These are phyloP conservation scores for Talaromyces funiculosus DNA, from an alignment of 2,329 filamentous ascomycete genomes.

Conservation along the genomic window DNA sequence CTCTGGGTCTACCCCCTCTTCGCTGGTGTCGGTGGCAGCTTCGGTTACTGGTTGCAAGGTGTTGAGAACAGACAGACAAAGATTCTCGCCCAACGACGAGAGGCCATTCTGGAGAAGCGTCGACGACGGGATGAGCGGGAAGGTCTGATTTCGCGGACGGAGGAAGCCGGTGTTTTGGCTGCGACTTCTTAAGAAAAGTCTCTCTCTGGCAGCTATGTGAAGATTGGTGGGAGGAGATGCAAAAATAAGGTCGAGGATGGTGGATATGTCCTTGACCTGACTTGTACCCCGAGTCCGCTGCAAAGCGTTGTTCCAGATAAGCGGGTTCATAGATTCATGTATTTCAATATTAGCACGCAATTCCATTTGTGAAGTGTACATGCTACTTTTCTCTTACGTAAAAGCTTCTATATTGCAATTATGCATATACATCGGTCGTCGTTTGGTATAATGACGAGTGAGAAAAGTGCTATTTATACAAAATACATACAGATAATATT, in stretches of 20 bases:
- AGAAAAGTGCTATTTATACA: not conserved
- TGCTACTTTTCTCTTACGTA: not conserved
- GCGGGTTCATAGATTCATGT: conserved; percentile 6
- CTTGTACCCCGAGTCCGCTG: not conserved
- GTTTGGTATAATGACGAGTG: not conserved
- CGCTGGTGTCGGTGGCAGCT: conserved; percentile 76
- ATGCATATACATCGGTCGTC: not conserved
- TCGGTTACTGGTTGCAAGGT: conserved; percentile 94
- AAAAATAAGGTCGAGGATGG: not conserved
- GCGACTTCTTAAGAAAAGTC: conserved; percentile 28
- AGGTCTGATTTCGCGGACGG: conserved; percentile 34
- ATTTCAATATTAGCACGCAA: conserved; percentile 7
- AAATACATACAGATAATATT: not conserved
- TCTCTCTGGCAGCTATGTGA: not conserved
- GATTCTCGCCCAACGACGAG: conserved; percentile 71
- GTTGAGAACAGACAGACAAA: conserved; percentile 78
- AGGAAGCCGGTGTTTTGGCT: conserved; percentile 32
- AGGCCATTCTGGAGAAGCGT: conserved; percentile 80
- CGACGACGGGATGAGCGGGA: conserved; percentile 67
- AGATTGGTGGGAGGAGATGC: not conserved
- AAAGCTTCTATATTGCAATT: not conserved
- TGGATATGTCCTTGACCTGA: not conserved
- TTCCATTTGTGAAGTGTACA: conserved; percentile 4
- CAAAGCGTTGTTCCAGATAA: conserved; percentile 1
- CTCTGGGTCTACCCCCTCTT: conserved; percentile 92